Percentiles rank a stretch among this genome's conserved stretches.
phyloP scores from a whole-genome alignment of 2,329 filamentous ascomycete species.

The Fusarium caatingaense region DNA sequence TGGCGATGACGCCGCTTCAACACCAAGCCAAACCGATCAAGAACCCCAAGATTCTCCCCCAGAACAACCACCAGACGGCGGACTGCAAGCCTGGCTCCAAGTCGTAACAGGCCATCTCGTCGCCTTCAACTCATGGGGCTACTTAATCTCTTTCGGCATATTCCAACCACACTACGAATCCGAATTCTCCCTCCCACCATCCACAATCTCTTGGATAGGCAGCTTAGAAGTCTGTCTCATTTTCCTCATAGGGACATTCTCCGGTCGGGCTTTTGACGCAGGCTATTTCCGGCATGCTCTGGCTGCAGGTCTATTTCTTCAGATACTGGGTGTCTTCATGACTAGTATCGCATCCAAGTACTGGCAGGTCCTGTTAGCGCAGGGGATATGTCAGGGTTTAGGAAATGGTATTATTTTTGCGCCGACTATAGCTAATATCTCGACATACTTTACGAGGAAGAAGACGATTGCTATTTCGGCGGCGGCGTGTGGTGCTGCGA shows the following conservation, averaged over 20 bases:
- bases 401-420: conserved; percentile 67
- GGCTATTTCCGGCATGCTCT: conserved; percentile 54
- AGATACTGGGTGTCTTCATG: conserved; percentile 59
- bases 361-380: conserved; percentile 62
- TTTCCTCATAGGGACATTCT: conserved; percentile 55
- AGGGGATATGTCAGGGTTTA: conserved; percentile 68
- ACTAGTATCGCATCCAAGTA: conserved; percentile 57
- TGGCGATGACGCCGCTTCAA: conserved; percentile 7
- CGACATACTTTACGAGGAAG: conserved; percentile 71
- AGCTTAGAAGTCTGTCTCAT: conserved; percentile 59
- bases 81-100: conserved; percentile 53
- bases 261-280: conserved; percentile 56
- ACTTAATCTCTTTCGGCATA: conserved; percentile 54
- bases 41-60: no score
- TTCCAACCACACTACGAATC: conserved; percentile 55
- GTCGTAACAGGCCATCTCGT: conserved; percentile 53
- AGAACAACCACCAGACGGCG: conserved; percentile 51
- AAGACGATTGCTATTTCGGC: conserved; percentile 70
- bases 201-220: conserved; percentile 62
- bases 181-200: conserved; percentile 48
- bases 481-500: conserved; percentile 68
- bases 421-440: conserved; percentile 64
- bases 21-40: not conserved
- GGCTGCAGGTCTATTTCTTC: conserved; percentile 53
- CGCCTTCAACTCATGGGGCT: conserved; percentile 55